phyloP scores from a whole-genome alignment of 371 early-diverging fungal species.

The Batkoa obscura region DNA sequence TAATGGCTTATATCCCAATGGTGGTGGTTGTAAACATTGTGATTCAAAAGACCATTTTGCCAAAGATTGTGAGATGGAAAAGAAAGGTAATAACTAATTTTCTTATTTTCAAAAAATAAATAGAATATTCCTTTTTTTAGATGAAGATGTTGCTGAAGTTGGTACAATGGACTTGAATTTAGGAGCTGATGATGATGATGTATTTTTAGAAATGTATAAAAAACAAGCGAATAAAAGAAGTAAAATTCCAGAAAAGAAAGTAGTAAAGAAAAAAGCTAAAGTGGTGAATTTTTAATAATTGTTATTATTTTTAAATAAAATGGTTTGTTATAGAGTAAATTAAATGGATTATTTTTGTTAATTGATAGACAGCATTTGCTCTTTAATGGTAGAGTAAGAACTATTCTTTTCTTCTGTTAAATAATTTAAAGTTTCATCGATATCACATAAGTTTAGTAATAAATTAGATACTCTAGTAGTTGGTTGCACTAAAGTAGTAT shows the following conservation, averaged over 20 bases:
- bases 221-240: conserved; percentile 5
- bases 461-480: too few relatives aligned
- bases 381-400: too few relatives aligned
- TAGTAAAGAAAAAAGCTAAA: background rate
- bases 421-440: too few relatives aligned
- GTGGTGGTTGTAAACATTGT: conserved; percentile 77
- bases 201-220: conserved; percentile 6
- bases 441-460: too few relatives aligned
- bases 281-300: background rate
- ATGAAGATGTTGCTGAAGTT: background rate
- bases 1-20: conserved; percentile 76
- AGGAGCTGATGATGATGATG: conserved; percentile 9
- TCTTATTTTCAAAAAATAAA: background rate
- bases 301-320: too few relatives aligned
- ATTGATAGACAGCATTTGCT: too few relatives aligned
- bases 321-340: too few relatives aligned
- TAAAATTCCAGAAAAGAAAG: background rate
- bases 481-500: too few relatives aligned
- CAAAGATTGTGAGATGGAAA: conserved; percentile 41
- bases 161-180: conserved; percentile 6
- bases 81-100: background rate
- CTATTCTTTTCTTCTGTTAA: too few relatives aligned
- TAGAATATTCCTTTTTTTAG: background rate
- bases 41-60: conserved; percentile 67
- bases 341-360: too few relatives aligned